phyloP scores from a whole-genome alignment of 176 grass and related monocot genomes.

The Phragmites australis region DNA sequence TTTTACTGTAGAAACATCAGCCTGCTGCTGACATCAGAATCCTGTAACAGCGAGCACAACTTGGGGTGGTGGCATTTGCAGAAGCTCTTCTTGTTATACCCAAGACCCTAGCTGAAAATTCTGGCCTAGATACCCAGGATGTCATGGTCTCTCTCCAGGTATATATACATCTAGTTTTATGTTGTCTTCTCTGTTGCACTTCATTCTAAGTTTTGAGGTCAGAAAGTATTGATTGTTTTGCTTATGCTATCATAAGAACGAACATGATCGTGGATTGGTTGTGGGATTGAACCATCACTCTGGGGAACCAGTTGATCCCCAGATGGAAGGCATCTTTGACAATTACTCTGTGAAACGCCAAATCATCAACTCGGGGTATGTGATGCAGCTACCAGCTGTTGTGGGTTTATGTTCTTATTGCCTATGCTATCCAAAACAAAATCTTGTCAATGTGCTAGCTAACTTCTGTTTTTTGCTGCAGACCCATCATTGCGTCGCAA shows the following conservation, averaged over 20 bases:
- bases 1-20: neutral
- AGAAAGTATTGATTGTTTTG: neutral
- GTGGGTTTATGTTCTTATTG: too few relatives aligned
- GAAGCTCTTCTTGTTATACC: conserved; percentile 97
- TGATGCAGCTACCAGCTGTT: neutral
- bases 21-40: neutral
- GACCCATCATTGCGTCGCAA: conserved; percentile 91
- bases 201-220: neutral
- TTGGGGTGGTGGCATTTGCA: conserved; percentile 93
- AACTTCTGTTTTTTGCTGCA: conserved; percentile 35
- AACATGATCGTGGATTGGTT: conserved; percentile 78
- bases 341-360: conserved; percentile 91
- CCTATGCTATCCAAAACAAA: neutral
- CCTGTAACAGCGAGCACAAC: conserved; percentile 79
- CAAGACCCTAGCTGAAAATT: conserved; percentile 93
- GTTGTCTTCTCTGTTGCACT: neutral
- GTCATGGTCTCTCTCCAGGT: conserved; percentile 81
- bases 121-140: conserved; percentile 90
- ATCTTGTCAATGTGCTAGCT: neutral
- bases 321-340: conserved; percentile 96
- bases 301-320: conserved; percentile 85
- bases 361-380: conserved; percentile 87
- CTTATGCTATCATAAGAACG: conserved; percentile 49
- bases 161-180: neutral
- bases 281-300: conserved; percentile 84